These are phyloP conservation scores for Chlamydomonas schloesseri DNA, from an alignment of 139 green algal genomes.

Conservation along the genomic window DNA sequence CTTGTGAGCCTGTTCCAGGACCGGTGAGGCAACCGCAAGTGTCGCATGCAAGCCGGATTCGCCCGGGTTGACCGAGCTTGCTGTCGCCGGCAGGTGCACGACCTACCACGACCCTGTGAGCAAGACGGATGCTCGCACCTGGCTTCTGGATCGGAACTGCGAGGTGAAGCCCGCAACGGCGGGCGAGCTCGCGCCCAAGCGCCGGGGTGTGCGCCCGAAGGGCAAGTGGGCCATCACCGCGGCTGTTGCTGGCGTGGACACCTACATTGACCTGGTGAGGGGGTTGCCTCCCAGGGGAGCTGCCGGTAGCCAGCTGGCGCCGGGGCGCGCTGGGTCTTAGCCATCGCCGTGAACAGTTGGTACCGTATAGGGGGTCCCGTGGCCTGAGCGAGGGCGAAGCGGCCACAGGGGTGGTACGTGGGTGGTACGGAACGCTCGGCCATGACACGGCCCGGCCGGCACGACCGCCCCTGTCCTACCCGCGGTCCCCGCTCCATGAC, in stretches of 20 bases:
- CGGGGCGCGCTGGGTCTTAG: too few relatives aligned
- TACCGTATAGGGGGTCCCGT: too few relatives aligned
- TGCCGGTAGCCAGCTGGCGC: too few relatives aligned
- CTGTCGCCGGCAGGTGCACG: background rate
- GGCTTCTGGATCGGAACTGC: slow-evolving; percentile 58
- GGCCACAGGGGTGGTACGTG: too few relatives aligned
- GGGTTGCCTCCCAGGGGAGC: background rate
- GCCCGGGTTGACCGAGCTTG: too few relatives aligned
- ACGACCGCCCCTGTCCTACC: too few relatives aligned
- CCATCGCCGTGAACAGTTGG: too few relatives aligned
- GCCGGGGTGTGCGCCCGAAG: slow-evolving; percentile 14
- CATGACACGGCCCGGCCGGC: too few relatives aligned
- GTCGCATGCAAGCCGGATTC: background rate
- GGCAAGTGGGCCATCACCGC: slow-evolving; percentile 47
- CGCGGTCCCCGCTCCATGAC: too few relatives aligned
- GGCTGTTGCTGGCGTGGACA: slow-evolving; percentile 10
- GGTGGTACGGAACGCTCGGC: too few relatives aligned
- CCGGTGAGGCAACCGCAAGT: background rate
- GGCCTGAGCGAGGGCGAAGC: too few relatives aligned
- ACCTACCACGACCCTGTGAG: slow-evolving; percentile 20
- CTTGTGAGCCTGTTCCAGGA: background rate
- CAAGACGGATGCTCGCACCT: slow-evolving; percentile 37
- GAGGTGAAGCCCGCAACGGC: slow-evolving; percentile 40
- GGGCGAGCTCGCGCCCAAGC: slow-evolving; percentile 12
- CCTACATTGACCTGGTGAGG: slow-evolving; percentile 55